phyloP scores from a whole-genome alignment of 495 filamentous ascomycete genomes.

The Letharia columbiana region DNA sequence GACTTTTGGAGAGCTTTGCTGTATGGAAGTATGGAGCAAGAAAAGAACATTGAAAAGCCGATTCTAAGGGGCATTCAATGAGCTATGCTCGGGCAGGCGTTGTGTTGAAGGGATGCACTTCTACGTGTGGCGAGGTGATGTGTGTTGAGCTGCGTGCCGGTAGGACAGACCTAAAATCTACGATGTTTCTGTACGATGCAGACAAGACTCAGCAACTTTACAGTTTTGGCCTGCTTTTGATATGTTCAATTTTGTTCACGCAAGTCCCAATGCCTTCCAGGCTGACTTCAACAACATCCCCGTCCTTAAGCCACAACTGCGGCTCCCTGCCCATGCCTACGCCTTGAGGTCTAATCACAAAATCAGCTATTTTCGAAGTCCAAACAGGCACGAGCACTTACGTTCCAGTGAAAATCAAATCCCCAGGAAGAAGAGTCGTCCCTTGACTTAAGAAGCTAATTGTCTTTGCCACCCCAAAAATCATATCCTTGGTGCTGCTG shows the following conservation, averaged over 20 bases:
- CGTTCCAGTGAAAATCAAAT: constrained; percentile 82
- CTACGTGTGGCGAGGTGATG: not conserved
- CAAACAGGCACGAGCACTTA: constrained; percentile 35
- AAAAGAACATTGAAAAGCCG: not conserved
- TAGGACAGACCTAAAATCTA: not conserved
- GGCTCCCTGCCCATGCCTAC: constrained; percentile 72
- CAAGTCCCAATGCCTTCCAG: constrained; percentile 65
- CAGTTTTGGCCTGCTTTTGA: constrained; percentile 17
- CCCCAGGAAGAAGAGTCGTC: constrained; percentile 68
- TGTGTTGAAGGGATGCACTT: not conserved
- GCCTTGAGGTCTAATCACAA: constrained; percentile 51
- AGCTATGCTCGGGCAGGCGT: not conserved
- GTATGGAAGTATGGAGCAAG: not conserved
- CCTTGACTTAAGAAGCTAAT: constrained; percentile 69
- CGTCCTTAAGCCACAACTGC: constrained; percentile 67
- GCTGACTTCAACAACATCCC: constrained; percentile 67
- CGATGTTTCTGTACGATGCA: not conserved
- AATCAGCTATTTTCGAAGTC: constrained; percentile 14
- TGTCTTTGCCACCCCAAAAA: constrained; percentile 67
- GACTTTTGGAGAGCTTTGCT: not conserved
- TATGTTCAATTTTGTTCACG: constrained; percentile 53
- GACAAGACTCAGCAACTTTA: not conserved
- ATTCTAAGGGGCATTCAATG: not conserved
- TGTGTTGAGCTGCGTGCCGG: not conserved
- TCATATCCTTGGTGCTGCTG: constrained; percentile 69